These are phyloP conservation scores for Houttuynia cordata DNA, from an alignment of 164 flowering plant genomes.

Conservation along the genomic window DNA sequence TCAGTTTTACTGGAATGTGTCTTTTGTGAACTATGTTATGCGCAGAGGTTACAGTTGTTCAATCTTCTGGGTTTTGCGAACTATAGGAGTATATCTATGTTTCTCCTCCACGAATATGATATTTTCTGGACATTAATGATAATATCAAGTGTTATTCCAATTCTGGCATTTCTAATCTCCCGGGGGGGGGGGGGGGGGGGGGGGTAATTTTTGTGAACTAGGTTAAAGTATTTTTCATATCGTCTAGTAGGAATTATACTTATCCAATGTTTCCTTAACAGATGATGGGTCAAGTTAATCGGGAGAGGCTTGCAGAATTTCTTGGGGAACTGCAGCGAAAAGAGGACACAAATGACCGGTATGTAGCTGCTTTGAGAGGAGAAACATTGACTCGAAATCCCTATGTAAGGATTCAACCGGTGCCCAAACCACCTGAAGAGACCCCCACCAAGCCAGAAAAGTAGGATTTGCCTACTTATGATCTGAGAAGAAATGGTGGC, in stretches of 20 bases:
- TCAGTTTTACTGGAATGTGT: too few relatives aligned
- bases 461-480: background rate
- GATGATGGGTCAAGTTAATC: conserved; percentile 85
- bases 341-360: conserved; percentile 84
- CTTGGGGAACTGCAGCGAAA: conserved; percentile 84
- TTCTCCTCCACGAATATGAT: too few relatives aligned
- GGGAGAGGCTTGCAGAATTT: conserved; percentile 72
- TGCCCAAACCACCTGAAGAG: conserved; percentile 28
- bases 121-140: too few relatives aligned
- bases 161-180: too few relatives aligned
- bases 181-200: too few relatives aligned
- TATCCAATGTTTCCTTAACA: conserved; percentile 14
- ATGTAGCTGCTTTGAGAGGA: conserved; percentile 86
- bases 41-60: too few relatives aligned
- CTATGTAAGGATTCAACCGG: conserved; percentile 75
- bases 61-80: too few relatives aligned
- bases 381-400: conserved; percentile 85
- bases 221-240: background rate
- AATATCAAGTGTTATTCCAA: too few relatives aligned
- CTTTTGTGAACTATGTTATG: too few relatives aligned
- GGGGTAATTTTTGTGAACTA: too few relatives aligned
- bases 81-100: too few relatives aligned
- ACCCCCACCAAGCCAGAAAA: conserved; percentile 4
- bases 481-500: too few relatives aligned
- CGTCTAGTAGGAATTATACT: background rate